Base-by-base conservation (phyloP, 352 stramenopile species). In the Peronospora farinosa region DNA sequence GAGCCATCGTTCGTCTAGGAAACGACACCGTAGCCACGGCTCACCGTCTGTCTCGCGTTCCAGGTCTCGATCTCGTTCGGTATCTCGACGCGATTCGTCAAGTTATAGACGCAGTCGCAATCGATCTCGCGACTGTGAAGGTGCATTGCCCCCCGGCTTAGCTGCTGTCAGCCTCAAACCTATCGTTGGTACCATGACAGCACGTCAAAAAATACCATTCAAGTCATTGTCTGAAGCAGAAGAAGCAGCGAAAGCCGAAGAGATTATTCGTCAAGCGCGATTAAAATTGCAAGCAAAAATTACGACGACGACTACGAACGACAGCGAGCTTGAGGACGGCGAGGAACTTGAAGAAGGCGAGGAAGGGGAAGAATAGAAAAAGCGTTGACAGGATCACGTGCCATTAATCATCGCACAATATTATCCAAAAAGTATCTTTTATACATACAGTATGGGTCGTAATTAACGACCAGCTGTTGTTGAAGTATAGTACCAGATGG, bases 261-360 rank as follows among this genome's bases (percentile, higher is more conserved):
- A 83, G 44, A 84, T 87, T 47, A 89, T 87, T 28, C 75, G 78
- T 7, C 67, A 84, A 30, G 78, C 78, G 13, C 60, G 75, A 19
- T 54, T 81, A 9, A 86, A 86, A 60, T 60, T 88, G 10, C 56
- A 74, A 45, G 57, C 46, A 9, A 78, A 81, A 39, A 54, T 55
- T 21, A 69, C 70, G 30, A 42, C 70, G 30, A 42, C 37, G 0
- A 7, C 8, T 17, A 31, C 23, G 0, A 47, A 74, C 9, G 62
- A 79, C 17, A 71, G 63, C 11, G 74, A 86, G 28, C 59, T 84
- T 5, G 78, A 88, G 43, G 78, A 88, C 19, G 78, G 73, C 8
- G 76, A 87, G 25, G 64, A 82, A 11, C 46, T 66, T 7, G 72
- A 81, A 51, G 71, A 74, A 44, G 66, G 63, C 17, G 51, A 63